phyloP scores from a whole-genome alignment of 106 monocot species.

The Acanthochlamys bracteata region DNA sequence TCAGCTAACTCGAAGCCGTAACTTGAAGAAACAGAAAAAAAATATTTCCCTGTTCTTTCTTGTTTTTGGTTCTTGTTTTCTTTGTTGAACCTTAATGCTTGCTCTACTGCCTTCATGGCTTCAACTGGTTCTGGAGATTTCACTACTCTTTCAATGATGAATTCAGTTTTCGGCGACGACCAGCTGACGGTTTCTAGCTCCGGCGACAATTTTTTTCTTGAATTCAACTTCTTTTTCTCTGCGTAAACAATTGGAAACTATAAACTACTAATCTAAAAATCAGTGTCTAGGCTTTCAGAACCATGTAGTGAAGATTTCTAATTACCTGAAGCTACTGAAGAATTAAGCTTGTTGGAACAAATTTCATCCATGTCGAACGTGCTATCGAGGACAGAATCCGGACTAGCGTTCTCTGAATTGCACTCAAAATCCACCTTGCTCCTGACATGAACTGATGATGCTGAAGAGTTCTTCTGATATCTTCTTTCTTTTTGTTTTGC shows the following conservation, averaged over 20 bases:
- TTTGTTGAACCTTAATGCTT: background rate
- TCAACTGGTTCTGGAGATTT: background rate
- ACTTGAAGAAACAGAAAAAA: background rate
- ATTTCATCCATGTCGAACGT: background rate
- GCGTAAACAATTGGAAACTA: background rate
- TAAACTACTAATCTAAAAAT: too few relatives aligned
- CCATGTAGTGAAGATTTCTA: background rate
- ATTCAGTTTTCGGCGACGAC: background rate
- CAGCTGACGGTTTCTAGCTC: constrained; percentile 11
- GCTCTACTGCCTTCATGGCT: background rate
- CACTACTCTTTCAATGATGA: background rate
- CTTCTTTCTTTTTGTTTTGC: too few relatives aligned
- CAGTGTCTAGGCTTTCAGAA: too few relatives aligned
- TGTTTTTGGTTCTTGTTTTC: background rate
- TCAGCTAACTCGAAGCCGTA: constrained; percentile 17
- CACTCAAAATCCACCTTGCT: constrained; percentile 18
- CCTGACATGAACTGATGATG: background rate
- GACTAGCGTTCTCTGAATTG: constrained; percentile 44
- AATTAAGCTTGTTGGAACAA: background rate
- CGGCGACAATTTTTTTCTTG: constrained; percentile 28
- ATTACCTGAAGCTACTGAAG: background rate
- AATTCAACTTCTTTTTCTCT: constrained; percentile 11
- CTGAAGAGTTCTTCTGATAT: background rate
- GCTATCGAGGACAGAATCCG: constrained; percentile 38
- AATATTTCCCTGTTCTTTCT: background rate